A percentile compares a stretch with the other conserved stretches of the same genome.
These are phyloP conservation scores for Colletotrichum sp. DNA, from an alignment of 2,329 filamentous ascomycete genomes.

Conservation along the genomic window DNA sequence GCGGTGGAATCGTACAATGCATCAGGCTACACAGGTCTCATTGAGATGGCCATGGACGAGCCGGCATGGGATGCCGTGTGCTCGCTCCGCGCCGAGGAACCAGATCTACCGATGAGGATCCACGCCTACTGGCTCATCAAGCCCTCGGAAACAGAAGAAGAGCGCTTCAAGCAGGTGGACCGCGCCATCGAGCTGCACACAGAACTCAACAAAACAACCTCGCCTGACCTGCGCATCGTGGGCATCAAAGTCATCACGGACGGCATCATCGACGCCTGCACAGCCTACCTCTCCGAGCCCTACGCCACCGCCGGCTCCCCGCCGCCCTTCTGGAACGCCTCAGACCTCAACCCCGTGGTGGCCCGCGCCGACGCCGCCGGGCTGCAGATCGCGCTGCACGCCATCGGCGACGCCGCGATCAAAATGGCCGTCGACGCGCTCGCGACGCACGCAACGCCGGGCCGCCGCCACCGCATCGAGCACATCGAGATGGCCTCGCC, in stretches of 20 bases:
- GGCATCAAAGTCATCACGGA: constrained; percentile 66
- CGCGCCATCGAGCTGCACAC: constrained; percentile 50
- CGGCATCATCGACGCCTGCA: constrained; percentile 63
- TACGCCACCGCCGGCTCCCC: constrained; percentile 51
- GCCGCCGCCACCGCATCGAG: constrained; percentile 59
- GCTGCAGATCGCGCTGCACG: constrained; percentile 62
- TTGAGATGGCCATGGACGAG: constrained; percentile 69
- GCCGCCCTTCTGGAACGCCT: constrained; percentile 54
- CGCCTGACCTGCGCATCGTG: constrained; percentile 46
- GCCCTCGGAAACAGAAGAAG: constrained; percentile 45
- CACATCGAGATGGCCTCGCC: constrained; percentile 59
- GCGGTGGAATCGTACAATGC: constrained; percentile 56
- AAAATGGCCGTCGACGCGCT: constrained; percentile 55
- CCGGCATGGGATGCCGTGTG: constrained; percentile 57
- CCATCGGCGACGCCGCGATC: constrained; percentile 61
- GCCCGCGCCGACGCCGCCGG: constrained; percentile 49
- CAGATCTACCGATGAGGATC: constrained; percentile 48
- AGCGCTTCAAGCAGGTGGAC: constrained; percentile 52
- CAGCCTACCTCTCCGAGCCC: constrained; percentile 58
- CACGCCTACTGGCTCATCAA: constrained; percentile 64
- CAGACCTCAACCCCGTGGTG: constrained; percentile 55
- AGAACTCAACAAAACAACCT: constrained; percentile 36
- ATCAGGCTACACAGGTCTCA: constrained; percentile 59
- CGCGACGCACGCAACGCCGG: constrained; percentile 36
- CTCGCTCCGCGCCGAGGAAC: constrained; percentile 43